Conservation (phyloP, 2,329 filamentous ascomycete species). For the Pseudogymnoascus sp. region DNA sequence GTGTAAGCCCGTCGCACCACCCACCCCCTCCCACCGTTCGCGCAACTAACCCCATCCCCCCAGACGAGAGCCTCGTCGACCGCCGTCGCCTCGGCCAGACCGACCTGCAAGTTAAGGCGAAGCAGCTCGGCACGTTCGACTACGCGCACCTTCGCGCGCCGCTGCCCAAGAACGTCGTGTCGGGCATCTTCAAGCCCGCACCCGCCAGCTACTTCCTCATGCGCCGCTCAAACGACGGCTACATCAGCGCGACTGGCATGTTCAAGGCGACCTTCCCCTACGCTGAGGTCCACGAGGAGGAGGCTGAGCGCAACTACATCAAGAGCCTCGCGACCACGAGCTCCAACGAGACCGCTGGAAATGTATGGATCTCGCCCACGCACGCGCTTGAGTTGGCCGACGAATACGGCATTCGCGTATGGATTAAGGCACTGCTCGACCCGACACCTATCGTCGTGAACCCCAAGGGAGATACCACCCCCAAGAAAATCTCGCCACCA, state of each 20-base stretch:
- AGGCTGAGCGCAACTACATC: conserved; percentile 72
- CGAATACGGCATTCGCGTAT: conserved; percentile 77
- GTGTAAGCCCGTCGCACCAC: conserved; percentile 8
- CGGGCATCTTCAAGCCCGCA: conserved; percentile 79
- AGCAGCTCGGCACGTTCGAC: conserved; percentile 78
- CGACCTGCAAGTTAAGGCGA: conserved; percentile 68
- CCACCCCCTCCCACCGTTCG: not conserved
- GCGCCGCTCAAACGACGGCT: conserved; percentile 79
- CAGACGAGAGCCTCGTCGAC: conserved; percentile 50
- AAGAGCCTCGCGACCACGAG: conserved; percentile 77
- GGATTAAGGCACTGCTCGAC: conserved; percentile 90
- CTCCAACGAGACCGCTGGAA: conserved; percentile 86
- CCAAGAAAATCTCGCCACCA: conserved; percentile 71
- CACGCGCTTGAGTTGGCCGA: conserved; percentile 74
- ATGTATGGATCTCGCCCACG: conserved; percentile 87
- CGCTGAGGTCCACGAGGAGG: conserved; percentile 64
- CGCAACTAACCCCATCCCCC: not conserved
- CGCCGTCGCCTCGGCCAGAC: conserved; percentile 89
- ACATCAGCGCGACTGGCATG: conserved; percentile 81
- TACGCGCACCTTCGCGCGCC: conserved; percentile 93
- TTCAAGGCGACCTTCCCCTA: conserved; percentile 86
- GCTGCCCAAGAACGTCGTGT: conserved; percentile 81
- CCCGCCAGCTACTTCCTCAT: conserved; percentile 96
- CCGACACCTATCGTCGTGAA: conserved; percentile 63
- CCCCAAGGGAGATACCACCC: conserved; percentile 37